Base-by-base conservation (phyloP, 2,329 filamentous ascomycete genomes). In the Phialocephala sp. region DNA sequence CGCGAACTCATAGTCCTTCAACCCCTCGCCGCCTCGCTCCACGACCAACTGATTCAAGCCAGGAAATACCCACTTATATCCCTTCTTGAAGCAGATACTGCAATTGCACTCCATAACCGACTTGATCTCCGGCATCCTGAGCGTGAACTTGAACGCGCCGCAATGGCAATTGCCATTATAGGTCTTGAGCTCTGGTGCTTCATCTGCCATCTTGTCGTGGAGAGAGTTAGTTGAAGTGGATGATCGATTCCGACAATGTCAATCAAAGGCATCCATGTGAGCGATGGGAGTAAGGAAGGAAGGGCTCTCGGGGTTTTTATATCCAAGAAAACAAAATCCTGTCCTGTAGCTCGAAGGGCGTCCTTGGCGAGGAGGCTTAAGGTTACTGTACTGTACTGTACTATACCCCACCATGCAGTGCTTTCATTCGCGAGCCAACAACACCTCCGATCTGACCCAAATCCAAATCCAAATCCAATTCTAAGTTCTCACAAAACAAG, bases 31-130 rank as follows among this genome's bases (percentile, higher is more conserved):
- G 72, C 84, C 85, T 72, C 83, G 83, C 72, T 85, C 76, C 61
- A 85, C 72, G n/a, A 71, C 79, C 62, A 85, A 76, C 50, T 75
- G 66, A 41, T 75, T 72, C 2, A 68, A 71, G 0, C 69, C 67
- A 4, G 77, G 73, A 39, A 79, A 73, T 22, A 77, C 55, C 73
- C 76, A 83, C 43, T 83, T 72, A 52, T 81, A 81, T 18, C 77
- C 81, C 73, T 83, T 84, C 70, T 80, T 84, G 71, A 69, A 72
- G 74, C 89, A 90, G 69, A 90, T 85, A 77, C 87, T 90, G 78
- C 90, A 92, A 76, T 89, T 88, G 78, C 90, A 90, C 72, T 85
- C 81, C 4, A 77, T 74, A 6, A 81, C 82, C 4, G 80, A 76
- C 71, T 85, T 86, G 66, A 91, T 81, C 73, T 90, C 85, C 24